Evolutionary conservation across 2,329 filamentous ascomycete species (phyloP), one percentile per base, ranked within the genome.

Genomic region (Apiospora saccharicola): DNA sequence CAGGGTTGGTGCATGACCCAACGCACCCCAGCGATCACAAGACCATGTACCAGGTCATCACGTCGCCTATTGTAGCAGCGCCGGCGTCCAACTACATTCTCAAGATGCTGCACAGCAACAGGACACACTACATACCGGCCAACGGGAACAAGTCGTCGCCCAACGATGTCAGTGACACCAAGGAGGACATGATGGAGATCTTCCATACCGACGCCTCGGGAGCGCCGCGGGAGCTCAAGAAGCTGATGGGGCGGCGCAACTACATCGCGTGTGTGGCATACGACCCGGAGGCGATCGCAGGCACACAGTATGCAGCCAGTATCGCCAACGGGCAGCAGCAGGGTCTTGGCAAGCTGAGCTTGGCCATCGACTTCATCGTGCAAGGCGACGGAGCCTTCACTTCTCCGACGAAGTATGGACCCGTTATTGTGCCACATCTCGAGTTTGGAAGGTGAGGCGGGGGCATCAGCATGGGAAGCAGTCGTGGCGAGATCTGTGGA

Each of bases 151-250:
- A 90, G 75, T 91, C 93, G 26, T 70, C 0, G 92, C 87, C 1
- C 70, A 90, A 94, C 74, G 89, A 92, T 75, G 89, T 93, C 1
- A 93, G 92, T 1, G 96, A 99, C 81, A 99, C 96, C 67, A 98
- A 99, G 83, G 96, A 99, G 82, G 96, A 99, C 83, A 99, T 99
- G 96, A 97, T 99, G 93, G 96, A 99, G 85, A 97, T 99, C 76
- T 99, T 99, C 88, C 94, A 96, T 78, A 94, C 92, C 10, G 96
- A 99, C 78, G 94, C 96, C 22, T 94, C 92, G 71, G 96, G 96
- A n/a, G 86, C 90, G 47, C 87, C 91, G 0, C 89, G 95, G 67
- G 96, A 98, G 82, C 87, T 95, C 79, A 95, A 95, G 85, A 93
- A 96, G 79, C 89, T 99, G 70, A 99, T 99, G 95, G 94, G 93